Conservation (phyloP, 192 early-diverging fungal genomes). For the Haplosporangium gracile region DNA sequence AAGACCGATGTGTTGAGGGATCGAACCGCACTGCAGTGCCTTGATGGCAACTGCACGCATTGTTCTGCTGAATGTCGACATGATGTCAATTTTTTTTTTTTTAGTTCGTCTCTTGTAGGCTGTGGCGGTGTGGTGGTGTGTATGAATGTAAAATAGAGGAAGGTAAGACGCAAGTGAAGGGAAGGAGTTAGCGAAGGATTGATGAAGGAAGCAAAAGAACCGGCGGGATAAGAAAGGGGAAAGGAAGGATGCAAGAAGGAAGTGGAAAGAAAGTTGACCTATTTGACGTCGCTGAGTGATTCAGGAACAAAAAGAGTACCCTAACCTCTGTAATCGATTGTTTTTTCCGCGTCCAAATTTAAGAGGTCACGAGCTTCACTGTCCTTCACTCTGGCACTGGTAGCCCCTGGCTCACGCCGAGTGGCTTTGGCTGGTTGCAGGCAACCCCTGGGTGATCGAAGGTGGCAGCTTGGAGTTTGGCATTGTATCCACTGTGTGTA, state of each 20-base stretch:
- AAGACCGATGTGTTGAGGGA: constrained; percentile 94
- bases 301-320: too few relatives aligned
- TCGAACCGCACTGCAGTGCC: constrained; percentile 73
- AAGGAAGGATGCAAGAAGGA: neutral
- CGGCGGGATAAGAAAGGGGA: neutral
- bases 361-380: too few relatives aligned
- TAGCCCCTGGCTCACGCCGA: too few relatives aligned
- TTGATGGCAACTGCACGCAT: constrained; percentile 36
- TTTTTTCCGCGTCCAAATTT: too few relatives aligned
- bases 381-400: too few relatives aligned
- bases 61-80: constrained; percentile 3
- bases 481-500: too few relatives aligned
- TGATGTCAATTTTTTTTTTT: neutral
- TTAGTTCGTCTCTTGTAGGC: neutral
- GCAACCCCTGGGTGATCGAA: too few relatives aligned
- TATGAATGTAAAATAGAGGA: neutral
- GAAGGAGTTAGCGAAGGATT: neutral
- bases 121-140: neutral
- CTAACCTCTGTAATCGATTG: neutral
- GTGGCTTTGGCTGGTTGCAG: too few relatives aligned
- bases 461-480: too few relatives aligned
- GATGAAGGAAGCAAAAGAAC: neutral
- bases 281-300: too few relatives aligned
- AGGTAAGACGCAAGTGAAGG: neutral
- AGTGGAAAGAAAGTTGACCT: too few relatives aligned